phyloP scores from a whole-genome alignment of 2,329 filamentous ascomycete genomes.

The Pseudogymnoascus sp. region DNA sequence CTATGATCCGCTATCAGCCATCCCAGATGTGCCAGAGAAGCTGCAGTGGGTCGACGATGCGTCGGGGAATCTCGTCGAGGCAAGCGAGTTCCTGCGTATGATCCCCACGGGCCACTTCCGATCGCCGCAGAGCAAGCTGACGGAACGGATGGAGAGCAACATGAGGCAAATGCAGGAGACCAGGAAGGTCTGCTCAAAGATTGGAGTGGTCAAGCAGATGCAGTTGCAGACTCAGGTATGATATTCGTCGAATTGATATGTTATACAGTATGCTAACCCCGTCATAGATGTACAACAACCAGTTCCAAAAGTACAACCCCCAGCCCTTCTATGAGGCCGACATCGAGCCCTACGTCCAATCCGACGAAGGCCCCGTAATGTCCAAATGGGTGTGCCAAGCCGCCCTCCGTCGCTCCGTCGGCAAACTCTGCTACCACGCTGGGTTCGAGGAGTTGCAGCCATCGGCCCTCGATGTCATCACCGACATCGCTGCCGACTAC shows the following conservation, averaged over 20 bases:
- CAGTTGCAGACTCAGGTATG: conserved; percentile 89
- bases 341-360: conserved; percentile 79
- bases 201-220: conserved; percentile 98
- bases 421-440: conserved; percentile 90
- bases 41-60: conserved; percentile 84
- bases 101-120: conserved; percentile 68
- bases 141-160: conserved; percentile 79
- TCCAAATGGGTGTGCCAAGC: conserved; percentile 72
- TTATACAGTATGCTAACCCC: background rate
- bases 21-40: conserved; percentile 73
- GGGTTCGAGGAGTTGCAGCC: conserved; percentile 97
- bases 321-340: conserved; percentile 83
- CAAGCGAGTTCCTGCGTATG: conserved; percentile 71
- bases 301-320: conserved; percentile 93
- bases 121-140: conserved; percentile 64
- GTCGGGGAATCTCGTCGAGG: conserved; percentile 82
- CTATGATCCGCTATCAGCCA: conserved; percentile 77
- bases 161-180: conserved; percentile 96
- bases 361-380: conserved; percentile 83
- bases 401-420: conserved; percentile 81
- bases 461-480: conserved; percentile 82
- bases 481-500: conserved; percentile 82
- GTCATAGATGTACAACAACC: conserved; percentile 81
- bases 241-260: background rate
- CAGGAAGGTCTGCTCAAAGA: conserved; percentile 89